These are phyloP conservation scores for Pulicaria dysenterica DNA, from an alignment of 129 eudicot genomes.

Conservation along the genomic window DNA sequence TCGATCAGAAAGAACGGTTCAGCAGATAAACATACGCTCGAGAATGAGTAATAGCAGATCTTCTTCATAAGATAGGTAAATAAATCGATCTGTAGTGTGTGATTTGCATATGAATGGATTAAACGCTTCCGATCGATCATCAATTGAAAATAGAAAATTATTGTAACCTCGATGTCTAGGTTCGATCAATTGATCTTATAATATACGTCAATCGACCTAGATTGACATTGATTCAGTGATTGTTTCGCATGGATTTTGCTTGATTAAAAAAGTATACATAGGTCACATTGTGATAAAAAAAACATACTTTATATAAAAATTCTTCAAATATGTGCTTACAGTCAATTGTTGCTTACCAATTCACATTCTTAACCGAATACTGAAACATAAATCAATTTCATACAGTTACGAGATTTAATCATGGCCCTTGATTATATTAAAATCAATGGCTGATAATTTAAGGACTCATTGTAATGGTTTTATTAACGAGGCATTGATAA, in stretches of 20 bases:
- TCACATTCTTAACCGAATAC: no score
- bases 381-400: no score
- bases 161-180: background rate
- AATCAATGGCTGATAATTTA: no score
- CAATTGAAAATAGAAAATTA: slow-evolving; percentile 15
- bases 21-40: slow-evolving; percentile 40
- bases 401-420: no score
- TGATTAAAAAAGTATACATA: background rate
- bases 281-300: no score
- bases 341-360: no score
- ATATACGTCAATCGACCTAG: background rate
- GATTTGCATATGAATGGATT: background rate
- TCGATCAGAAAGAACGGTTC: slow-evolving; percentile 52
- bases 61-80: slow-evolving; percentile 1
- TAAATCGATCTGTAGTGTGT: background rate
- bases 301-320: no score
- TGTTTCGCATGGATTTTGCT: background rate
- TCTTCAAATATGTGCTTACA: no score
- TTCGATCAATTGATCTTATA: background rate
- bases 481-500: no score
- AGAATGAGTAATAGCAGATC: slow-evolving; percentile 8
- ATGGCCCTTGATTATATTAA: no score
- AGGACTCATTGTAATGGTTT: no score
- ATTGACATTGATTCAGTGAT: slow-evolving; percentile 5
- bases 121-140: slow-evolving; percentile 3